These are phyloP conservation scores for Reutealis trisperma DNA, from an alignment of 345 rosid genomes.

Conservation along the genomic window DNA sequence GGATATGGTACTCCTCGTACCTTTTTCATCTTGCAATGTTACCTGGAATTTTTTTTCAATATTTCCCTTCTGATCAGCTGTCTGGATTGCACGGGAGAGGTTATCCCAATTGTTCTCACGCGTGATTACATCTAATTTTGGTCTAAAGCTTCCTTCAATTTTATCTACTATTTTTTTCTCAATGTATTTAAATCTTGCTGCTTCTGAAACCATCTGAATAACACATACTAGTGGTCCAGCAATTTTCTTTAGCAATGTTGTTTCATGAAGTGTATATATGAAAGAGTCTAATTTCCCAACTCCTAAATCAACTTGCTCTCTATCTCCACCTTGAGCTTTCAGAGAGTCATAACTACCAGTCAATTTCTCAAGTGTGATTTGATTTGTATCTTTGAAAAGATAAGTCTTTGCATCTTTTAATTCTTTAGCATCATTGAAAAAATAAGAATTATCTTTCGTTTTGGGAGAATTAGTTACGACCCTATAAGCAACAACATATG, in stretches of 20 bases:
- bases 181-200: not conserved
- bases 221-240: not conserved
- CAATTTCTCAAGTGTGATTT: too few species aligned
- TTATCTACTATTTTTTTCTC: not conserved
- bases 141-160: not conserved
- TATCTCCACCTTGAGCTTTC: too few species aligned
- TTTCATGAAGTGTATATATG: not conserved
- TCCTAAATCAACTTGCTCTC: too few species aligned
- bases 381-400: not conserved
- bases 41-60: too few species aligned
- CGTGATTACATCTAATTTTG: not conserved
- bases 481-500: too few species aligned
- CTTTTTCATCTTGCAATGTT: too few species aligned
- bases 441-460: too few species aligned
- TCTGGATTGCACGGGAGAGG: not conserved
- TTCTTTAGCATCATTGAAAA: too few species aligned
- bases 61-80: not conserved
- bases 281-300: not conserved
- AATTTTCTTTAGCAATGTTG: not conserved
- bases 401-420: too few species aligned
- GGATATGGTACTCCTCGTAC: too few species aligned
- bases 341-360: too few species aligned
- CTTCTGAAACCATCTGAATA: constrained; percentile 11
- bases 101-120: not conserved
- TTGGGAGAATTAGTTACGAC: too few species aligned